Conservation (phyloP, 2,329 filamentous ascomycete species). For the Aspergillus neotritici region DNA sequence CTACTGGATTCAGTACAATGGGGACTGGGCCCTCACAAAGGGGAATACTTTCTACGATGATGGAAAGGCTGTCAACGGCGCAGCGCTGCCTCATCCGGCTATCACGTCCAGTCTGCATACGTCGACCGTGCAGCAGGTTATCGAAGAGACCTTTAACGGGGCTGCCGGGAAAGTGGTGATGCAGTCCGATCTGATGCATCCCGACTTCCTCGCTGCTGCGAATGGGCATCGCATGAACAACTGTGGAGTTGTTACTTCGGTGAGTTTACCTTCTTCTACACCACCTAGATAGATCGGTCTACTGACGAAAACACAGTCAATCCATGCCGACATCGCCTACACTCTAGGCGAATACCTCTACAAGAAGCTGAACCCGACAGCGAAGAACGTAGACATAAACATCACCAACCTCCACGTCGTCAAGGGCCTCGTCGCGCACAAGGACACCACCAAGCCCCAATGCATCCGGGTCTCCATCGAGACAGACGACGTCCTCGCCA, state of each 20-base stretch:
- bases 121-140: constrained; percentile 20
- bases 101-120: background rate
- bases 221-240: constrained; percentile 44
- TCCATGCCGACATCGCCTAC: constrained; percentile 24
- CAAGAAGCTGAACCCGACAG: constrained; percentile 7
- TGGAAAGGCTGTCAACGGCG: background rate
- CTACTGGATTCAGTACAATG: constrained; percentile 66
- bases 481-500: constrained; percentile 3
- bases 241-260: constrained; percentile 41
- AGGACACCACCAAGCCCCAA: constrained; percentile 5
- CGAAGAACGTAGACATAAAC: constrained; percentile 28
- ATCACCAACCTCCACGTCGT: constrained; percentile 41
- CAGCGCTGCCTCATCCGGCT: background rate
- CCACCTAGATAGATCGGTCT: background rate
- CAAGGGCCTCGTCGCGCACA: constrained; percentile 51
- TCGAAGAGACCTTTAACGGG: constrained; percentile 30
- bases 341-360: constrained; percentile 22
- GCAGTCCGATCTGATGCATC: constrained; percentile 39
- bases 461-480: constrained; percentile 4
- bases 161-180: constrained; percentile 29
- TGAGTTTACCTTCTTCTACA: constrained; percentile 24
- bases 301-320: constrained; percentile 10
- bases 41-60: constrained; percentile 41
- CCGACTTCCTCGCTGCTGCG: constrained; percentile 34
- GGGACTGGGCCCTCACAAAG: constrained; percentile 69